Evolutionary conservation across 2,329 filamentous ascomycete species (phyloP), one percentile per base, ranked within the genome.

Genomic region (Bisporella sp.): DNA sequence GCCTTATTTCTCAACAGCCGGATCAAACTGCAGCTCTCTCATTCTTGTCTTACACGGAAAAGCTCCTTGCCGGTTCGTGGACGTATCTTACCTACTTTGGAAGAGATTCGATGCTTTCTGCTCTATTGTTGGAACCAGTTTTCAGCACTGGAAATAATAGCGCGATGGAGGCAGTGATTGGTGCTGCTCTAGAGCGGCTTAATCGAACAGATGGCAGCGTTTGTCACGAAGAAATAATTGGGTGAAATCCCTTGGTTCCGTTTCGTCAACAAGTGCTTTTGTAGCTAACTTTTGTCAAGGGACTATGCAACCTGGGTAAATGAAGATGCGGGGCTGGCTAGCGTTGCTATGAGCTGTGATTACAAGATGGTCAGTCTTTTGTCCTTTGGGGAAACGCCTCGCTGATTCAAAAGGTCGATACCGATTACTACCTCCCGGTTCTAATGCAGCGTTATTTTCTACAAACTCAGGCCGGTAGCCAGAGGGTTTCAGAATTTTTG

Each of bases 81-180:
- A 69, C 79, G 1, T 85, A 84, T 56, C 63, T 85, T 42, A 85
- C 81, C 0, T 85, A 85, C 59, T 85, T 85, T 64, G 81, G 81
- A 0, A 73, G 81, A 8, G 81, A 86, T 59, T 81, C 75, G 53
- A 81, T 84, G 71, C 81, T 85, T 40, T 71, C 78, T 1, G 68
- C 76, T 11, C 70, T 85, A 0, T 66, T 85, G 0, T 66, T 84
- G 31, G 73, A 81, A 51, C 73, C 78, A 0, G 70, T 84, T 0
- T 67, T 85, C 1, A 82, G 77, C 46, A 68, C 73, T 41, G 79
- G 78, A 0, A 67, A 77, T 37, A 73, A 68, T 0, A 73, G 78
- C 3, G 74, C 79, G 0, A 69, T 82, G 9, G 82, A 85, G 60
- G 79, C 81, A 3, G 79, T 82, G 2, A 77, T 85, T 21, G 71